Evolutionary conservation across 306 rosid species (phyloP).

Genomic region (cucumber (Cucumis sativus)): DNA sequence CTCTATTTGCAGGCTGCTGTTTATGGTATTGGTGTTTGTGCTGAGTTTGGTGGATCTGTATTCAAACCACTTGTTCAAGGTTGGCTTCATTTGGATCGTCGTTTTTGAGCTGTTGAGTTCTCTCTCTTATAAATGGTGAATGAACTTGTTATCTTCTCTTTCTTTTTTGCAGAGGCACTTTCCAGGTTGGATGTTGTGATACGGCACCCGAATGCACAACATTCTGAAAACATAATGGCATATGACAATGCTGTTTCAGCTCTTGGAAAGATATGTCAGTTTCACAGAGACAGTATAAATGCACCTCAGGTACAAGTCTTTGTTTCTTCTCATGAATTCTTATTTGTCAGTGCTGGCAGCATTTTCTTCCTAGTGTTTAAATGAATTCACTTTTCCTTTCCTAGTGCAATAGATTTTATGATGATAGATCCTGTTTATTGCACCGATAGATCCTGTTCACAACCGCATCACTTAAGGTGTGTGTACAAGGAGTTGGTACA

Average conservation of each 20-base stretch:
- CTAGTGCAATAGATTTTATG: neutral
- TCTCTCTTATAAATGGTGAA: neutral
- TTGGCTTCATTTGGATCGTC: constrained; percentile 17
- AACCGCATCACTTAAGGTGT: neutral
- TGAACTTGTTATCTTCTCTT: constrained; percentile 6
- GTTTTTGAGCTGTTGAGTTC: neutral
- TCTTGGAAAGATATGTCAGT: constrained; percentile 77
- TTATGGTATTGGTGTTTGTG: constrained; percentile 98
- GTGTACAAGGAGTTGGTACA: neutral
- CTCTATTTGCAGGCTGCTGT: constrained; percentile 69
- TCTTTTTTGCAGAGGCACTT: constrained; percentile 67
- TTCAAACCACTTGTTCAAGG: constrained; percentile 86
- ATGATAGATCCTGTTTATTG: neutral
- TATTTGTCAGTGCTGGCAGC: neutral
- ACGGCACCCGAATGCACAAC: constrained; percentile 77
- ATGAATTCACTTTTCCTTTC: neutral
- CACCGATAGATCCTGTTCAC: neutral
- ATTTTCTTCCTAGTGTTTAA: neutral
- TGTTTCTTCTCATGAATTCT: neutral
- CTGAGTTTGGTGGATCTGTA: constrained; percentile 83
- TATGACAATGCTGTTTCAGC: constrained; percentile 99
- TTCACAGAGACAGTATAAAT: constrained; percentile 82
- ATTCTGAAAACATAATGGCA: constrained; percentile 77
- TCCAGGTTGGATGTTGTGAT: constrained; percentile 80
- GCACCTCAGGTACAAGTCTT: constrained; percentile 59